Evolutionary conservation across 1,139 yeast genomes (phyloP).

Genomic region (Protomyces lactucae-debilis): DNA sequence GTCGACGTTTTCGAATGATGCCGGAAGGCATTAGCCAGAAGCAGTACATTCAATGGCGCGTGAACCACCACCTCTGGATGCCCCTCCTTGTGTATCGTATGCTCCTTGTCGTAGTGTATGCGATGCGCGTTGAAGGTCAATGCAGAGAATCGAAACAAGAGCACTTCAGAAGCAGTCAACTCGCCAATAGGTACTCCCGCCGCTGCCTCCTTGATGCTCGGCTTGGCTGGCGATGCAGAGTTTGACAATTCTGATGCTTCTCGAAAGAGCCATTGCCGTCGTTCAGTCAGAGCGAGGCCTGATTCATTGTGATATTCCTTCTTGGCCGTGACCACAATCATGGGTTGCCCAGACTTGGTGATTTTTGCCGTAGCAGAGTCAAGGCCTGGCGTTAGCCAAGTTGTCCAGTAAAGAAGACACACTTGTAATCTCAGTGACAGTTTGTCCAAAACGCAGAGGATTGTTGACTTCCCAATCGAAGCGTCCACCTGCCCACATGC

Average conservation of each 20-base stretch:
- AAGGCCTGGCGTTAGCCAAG: neutral
- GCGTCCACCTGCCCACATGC: constrained; percentile 81
- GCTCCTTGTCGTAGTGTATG: constrained; percentile 63
- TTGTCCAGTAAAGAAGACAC: too few relatives aligned
- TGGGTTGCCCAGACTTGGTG: constrained; percentile 30
- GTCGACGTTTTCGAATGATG: neutral
- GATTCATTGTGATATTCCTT: constrained; percentile 33
- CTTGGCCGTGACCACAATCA: constrained; percentile 38
- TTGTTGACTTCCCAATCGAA: constrained; percentile 43
- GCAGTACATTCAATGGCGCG: constrained; percentile 55
- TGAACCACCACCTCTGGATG: constrained; percentile 63
- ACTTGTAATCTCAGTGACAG: constrained; percentile 35
- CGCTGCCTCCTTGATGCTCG: neutral
- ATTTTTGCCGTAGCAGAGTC: constrained; percentile 32
- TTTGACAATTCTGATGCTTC: constrained; percentile 26
- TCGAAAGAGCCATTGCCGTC: constrained; percentile 15
- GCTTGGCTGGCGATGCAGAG: neutral
- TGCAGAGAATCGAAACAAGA: constrained; percentile 60
- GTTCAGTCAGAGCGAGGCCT: constrained; percentile 21
- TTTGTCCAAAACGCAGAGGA: constrained; percentile 42
- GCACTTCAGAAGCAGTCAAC: constrained; percentile 19
- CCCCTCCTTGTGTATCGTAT: constrained; percentile 51
- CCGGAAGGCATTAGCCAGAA: constrained; percentile 9
- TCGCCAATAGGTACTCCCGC: constrained; percentile 3
- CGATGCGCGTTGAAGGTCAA: constrained; percentile 74